Base-by-base conservation (phyloP, 2,329 filamentous ascomycete genomes). In the Penicillium sp. region DNA sequence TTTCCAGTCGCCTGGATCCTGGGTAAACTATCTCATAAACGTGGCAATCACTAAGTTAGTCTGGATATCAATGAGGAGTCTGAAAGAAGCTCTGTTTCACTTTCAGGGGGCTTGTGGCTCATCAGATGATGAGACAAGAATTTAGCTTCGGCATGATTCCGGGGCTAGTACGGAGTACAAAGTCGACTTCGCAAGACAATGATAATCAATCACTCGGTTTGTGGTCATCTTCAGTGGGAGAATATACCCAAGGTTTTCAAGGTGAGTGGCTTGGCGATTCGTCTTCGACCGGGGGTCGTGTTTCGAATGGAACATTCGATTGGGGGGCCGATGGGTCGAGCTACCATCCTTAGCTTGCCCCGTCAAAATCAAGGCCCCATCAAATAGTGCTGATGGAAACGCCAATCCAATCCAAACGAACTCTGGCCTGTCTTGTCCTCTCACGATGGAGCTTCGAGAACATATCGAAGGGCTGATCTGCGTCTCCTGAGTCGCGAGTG, bases 1-100 rank as follows among this genome's bases (percentile, higher is more conserved):
- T 49, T 59, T 59, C 62, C 63, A 53, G 40, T n/a, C 15, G 19
- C 17, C 37, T 65, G 63, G 63, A 35, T 60, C 51, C 42, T 63
- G 63, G 63, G 60, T 59, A 13, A 28, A 57, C 63, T 61, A 63
- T 63, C 37, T 42, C 49, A 28, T 30, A 24, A 58, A 58, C 42
- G 17, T 47, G 63, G 4, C 53, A 61, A 59, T 59, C 54, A 30
- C n/a, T 35, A 24, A 12, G 19, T 24, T 44, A 22, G 28, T 17
- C 30, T 28, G 38, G 6, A 19, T 40, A 35, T 28, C 24, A 24
- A 17, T 4, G 30, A 38, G 13, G 13, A 37, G 35, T 37, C 24
- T 6, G 26, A 13, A 3, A 30, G 45, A 49, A 49, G 15, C 45
- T 30, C 26, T 30, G 45, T 49, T 33, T 33, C 9, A 10, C 30